Evolutionary conservation across 1,284 basidiomycete genomes (phyloP).

Genomic region (Coniferiporia weirii): DNA sequence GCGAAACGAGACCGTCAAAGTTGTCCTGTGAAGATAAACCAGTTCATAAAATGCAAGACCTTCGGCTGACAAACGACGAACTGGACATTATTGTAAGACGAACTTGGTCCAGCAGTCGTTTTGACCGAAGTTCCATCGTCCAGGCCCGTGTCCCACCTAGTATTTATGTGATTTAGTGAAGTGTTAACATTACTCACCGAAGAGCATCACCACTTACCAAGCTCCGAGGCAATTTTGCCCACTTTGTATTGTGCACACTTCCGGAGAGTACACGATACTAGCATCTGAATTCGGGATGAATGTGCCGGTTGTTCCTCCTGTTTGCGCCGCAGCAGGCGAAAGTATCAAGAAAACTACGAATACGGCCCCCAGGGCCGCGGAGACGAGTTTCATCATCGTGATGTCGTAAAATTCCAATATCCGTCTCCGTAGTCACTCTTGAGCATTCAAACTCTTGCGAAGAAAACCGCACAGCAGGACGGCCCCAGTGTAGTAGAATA

Average conservation of each 20-base stretch:
- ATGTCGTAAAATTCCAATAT: no score
- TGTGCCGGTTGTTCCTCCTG: not conserved
- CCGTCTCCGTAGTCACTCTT: no score
- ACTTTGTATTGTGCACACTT: slow-evolving; percentile 2
- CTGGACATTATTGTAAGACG: slow-evolving; percentile 7
- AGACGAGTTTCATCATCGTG: not conserved
- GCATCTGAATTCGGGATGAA: slow-evolving; percentile 13
- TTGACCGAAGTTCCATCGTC: slow-evolving; percentile 8
- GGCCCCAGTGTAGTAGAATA: not conserved
- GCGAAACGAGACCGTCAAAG: slow-evolving; percentile 9
- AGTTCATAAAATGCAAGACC: not conserved
- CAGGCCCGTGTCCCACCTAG: slow-evolving; percentile 16
- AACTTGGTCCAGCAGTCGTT: slow-evolving; percentile 13
- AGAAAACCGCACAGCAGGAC: not conserved
- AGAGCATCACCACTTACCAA: slow-evolving; percentile 10
- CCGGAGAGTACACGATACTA: slow-evolving; percentile 11
- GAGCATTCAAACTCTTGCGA: no score
- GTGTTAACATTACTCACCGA: not conserved
- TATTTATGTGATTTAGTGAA: not conserved
- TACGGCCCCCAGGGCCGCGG: slow-evolving; percentile 14
- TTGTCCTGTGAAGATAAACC: not conserved
- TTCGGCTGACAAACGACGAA: not conserved
- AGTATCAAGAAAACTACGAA: not conserved
- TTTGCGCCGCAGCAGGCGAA: not conserved
- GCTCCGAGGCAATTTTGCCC: slow-evolving; percentile 5